Evolutionary conservation across 192 early-diverging fungal species (phyloP), one percentile per base, ranked within the genome.

Genomic region (Coemansia sp.): DNA sequence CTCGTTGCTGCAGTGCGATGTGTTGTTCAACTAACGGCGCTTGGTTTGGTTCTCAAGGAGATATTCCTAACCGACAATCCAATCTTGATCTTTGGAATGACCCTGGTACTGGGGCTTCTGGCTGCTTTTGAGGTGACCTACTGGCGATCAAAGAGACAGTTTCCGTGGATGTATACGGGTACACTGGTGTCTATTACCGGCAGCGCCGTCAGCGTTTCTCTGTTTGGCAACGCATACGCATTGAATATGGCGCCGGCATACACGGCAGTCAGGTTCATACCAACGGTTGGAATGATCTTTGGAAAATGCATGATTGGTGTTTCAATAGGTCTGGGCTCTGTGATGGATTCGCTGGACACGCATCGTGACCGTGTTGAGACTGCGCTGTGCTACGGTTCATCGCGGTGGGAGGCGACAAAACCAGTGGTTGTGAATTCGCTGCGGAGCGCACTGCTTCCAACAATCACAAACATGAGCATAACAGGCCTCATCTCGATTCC

Each of bases 401-500:
- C 87, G 22, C 83, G 92, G 25, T 93, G 90, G 88, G 93, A 95
- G 67, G 90, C 91, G 3, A 86, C 86, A 19, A 85, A 87, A 51
- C 91, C 92, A 0, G 75, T 93, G 22, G 88, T 87, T 4, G 64
- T 89, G 8, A 91, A 93, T n/a, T 85, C 90, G 1, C 86, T 93
- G 63, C 71, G 88, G 39, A 74, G 83, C 20, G 91, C 93, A 14
- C 82, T 93, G 71, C 71, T 94, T 50, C 93, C 93, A 9, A 87
- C 88, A 1, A 87, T 95, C 25, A 91, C 92, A 66, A 83, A 86
- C 48, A 90, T 93, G 88, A 85, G 87, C 57, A 88, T 95, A 45
- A 90, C 92, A 61, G 93, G 92, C 7, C 76, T 94, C 60, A 91
- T 94, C 17, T 91, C 92, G 20, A 94, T 94, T 61, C 93, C 93